phyloP scores from a whole-genome alignment of 768 basidiomycete genomes.

The Trametes coccinea region DNA sequence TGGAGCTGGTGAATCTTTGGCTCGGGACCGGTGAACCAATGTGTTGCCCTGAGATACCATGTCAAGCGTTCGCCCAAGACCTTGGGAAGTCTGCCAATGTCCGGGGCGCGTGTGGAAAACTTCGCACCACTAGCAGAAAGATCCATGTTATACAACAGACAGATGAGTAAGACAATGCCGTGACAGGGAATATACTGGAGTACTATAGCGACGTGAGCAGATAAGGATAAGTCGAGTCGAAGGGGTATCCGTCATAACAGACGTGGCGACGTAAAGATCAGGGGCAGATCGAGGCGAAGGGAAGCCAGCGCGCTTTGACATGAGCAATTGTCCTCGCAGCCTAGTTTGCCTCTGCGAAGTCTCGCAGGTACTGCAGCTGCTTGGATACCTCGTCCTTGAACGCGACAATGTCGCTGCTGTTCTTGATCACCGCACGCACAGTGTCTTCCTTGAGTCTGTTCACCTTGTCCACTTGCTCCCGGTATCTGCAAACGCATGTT shows the following conservation, averaged over 20 bases:
- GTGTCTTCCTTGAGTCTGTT: constrained; percentile 77
- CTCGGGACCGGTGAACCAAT: no score
- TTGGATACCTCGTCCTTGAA: constrained; percentile 80
- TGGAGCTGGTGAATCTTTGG: no score
- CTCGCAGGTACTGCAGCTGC: constrained; percentile 65
- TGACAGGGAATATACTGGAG: not conserved
- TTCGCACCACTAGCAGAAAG: no score
- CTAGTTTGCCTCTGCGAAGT: constrained; percentile 60
- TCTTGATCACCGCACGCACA: constrained; percentile 78
- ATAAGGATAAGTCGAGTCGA: constrained; percentile 4
- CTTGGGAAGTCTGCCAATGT: not conserved
- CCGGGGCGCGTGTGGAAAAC: not conserved
- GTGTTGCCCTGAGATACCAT: no score
- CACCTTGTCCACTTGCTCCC: constrained; percentile 77
- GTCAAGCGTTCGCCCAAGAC: not conserved
- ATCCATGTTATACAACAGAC: constrained; percentile 8
- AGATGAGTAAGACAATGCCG: not conserved
- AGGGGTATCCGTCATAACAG: not conserved
- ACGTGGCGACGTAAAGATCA: not conserved
- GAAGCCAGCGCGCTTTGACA: not conserved
- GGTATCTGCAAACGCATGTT: constrained; percentile 50
- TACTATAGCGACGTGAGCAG: not conserved
- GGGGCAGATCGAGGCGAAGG: not conserved
- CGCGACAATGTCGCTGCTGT: constrained; percentile 77
- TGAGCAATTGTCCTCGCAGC: not conserved